Conservation (phyloP, 2,329 filamentous ascomycete species). For the Fusarium paranaense region DNA sequence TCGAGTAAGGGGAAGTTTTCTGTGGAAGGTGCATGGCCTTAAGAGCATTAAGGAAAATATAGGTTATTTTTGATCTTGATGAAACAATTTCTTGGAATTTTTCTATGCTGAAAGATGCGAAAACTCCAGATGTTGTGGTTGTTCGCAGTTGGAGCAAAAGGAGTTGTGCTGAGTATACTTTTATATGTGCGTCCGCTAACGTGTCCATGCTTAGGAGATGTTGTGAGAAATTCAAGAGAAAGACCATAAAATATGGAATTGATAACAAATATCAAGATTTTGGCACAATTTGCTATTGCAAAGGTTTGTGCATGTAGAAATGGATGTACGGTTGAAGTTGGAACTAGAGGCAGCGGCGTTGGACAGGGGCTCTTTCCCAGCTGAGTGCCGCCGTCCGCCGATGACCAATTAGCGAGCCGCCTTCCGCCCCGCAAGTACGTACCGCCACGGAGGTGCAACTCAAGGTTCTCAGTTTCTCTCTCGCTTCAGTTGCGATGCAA, state of each 20-base stretch:
- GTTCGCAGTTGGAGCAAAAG: background rate
- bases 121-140: background rate
- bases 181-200: background rate
- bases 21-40: no score
- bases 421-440: conserved; percentile 17
- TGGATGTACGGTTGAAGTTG: background rate
- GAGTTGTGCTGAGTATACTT: background rate
- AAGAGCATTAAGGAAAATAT: background rate
- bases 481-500: conserved; percentile 27
- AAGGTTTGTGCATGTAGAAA: background rate
- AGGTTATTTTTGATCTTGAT: no score
- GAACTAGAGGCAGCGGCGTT: background rate
- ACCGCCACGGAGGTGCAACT: background rate
- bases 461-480: conserved; percentile 32
- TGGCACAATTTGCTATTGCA: background rate
- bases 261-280: background rate
- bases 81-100: background rate
- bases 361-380: background rate
- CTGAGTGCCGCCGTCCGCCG: background rate
- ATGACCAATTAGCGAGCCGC: background rate
- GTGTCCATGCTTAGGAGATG: background rate
- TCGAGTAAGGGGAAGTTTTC: background rate
- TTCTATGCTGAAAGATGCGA: background rate
- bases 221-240: background rate
- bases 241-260: background rate